Evolutionary conservation across 768 basidiomycete genomes (phyloP).

Genomic region (Agrocybe praecox): DNA sequence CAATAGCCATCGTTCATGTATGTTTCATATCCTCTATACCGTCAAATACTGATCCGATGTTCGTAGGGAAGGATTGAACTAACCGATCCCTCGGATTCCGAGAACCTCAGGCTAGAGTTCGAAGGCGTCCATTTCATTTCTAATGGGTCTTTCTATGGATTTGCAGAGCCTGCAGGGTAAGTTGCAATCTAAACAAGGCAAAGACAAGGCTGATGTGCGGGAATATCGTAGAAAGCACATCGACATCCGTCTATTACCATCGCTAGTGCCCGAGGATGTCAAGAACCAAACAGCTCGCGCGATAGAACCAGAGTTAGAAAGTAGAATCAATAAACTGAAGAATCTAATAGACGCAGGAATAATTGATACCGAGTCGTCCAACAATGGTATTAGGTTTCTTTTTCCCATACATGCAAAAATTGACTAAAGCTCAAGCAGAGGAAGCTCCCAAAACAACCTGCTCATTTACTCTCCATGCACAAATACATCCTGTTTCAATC

Average conservation of each 20-base stretch:
- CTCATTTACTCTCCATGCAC: constrained; percentile 66
- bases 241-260: constrained; percentile 69
- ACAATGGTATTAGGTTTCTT: constrained; percentile 6
- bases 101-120: constrained; percentile 70
- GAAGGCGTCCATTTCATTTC: constrained; percentile 75
- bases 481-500: constrained; percentile 58
- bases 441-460: constrained; percentile 55
- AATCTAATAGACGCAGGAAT: constrained; percentile 67
- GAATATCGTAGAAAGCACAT: constrained; percentile 44
- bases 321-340: constrained; percentile 60
- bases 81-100: constrained; percentile 48
- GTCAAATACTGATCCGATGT: constrained; percentile 3
- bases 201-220: no score
- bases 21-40: constrained; percentile 22
- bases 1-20: constrained; percentile 70
- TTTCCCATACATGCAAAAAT: background rate
- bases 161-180: constrained; percentile 67
- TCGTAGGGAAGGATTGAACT: constrained; percentile 75
- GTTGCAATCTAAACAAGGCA: constrained; percentile 13
- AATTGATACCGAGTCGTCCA: constrained; percentile 50
- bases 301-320: constrained; percentile 60
- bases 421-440: constrained; percentile 32
- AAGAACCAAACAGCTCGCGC: constrained; percentile 61
- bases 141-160: constrained; percentile 78
- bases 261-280: constrained; percentile 57